phyloP scores from a whole-genome alignment of 139 green algal species.

The Chlamydomonas incerta region DNA sequence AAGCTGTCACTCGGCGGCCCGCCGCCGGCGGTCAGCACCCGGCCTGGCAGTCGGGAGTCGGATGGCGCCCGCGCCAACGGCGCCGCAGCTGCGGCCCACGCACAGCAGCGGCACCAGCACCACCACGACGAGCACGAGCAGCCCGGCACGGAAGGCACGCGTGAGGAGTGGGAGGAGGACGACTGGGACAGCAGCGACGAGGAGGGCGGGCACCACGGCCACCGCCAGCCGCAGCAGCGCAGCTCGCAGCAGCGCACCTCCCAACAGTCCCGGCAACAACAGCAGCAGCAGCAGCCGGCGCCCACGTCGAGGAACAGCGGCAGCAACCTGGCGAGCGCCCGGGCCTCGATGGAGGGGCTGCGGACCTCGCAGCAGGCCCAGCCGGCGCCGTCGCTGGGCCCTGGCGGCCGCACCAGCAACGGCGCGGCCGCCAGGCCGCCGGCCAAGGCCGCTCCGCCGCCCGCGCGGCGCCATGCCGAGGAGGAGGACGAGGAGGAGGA shows the following conservation, averaged over 20 bases:
- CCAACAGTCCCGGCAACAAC: too few species aligned
- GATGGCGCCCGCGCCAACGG: not conserved
- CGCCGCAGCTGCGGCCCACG: not conserved
- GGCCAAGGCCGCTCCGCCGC: too few species aligned
- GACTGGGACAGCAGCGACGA: constrained; percentile 46
- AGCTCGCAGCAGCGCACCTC: not conserved
- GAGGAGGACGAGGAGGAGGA: constrained; percentile 21
- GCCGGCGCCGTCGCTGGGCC: too few species aligned
- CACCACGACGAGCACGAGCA: too few species aligned
- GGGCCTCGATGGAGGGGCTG: too few species aligned
- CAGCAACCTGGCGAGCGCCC: too few species aligned
- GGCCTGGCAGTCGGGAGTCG: not conserved
- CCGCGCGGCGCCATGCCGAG: not conserved
- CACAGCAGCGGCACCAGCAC: not conserved
- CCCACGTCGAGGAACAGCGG: too few species aligned
- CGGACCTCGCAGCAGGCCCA: too few species aligned
- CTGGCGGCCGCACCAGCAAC: too few species aligned
- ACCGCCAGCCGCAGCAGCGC: not conserved
- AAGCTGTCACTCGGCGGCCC: constrained; percentile 3
- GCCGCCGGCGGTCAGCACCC: not conserved
- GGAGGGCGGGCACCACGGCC: not conserved
- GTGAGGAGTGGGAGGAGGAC: constrained; percentile 35
- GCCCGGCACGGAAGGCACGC: not conserved
- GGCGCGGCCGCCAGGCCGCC: too few species aligned
- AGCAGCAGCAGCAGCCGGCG: too few species aligned